Conservation (phyloP, 2,329 filamentous ascomycete species). For the Clonostachys solani region DNA sequence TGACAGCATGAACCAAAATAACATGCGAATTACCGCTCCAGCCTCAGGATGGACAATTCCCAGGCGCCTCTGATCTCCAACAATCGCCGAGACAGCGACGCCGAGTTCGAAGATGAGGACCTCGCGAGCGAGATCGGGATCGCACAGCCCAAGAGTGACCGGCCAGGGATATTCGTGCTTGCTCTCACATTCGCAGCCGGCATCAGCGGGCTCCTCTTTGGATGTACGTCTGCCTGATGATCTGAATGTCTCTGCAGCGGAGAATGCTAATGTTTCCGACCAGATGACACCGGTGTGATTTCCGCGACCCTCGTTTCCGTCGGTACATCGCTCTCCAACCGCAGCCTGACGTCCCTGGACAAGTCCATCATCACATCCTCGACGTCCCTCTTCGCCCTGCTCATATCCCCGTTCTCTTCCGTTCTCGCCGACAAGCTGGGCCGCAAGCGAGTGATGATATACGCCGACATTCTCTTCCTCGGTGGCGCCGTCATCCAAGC, state of each 20-base stretch:
- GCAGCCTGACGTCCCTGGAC: constrained; percentile 55
- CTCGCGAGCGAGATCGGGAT: constrained; percentile 11
- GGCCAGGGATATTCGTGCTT: constrained; percentile 52
- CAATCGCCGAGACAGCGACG: constrained; percentile 18
- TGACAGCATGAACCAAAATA: background rate
- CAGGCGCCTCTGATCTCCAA: constrained; percentile 31
- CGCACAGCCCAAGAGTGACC: constrained; percentile 18
- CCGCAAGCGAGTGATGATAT: constrained; percentile 57
- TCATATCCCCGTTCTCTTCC: constrained; percentile 60
- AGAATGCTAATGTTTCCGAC: background rate
- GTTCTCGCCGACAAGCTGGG: constrained; percentile 59
- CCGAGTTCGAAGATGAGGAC: constrained; percentile 17
- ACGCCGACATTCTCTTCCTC: constrained; percentile 64
- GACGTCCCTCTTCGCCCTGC: constrained; percentile 62
- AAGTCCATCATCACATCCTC: constrained; percentile 69
- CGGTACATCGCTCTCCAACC: constrained; percentile 51
- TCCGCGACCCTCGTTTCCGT: constrained; percentile 65
- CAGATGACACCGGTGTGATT: constrained; percentile 66
- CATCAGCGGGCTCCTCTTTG: constrained; percentile 64
- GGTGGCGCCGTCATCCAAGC: constrained; percentile 65
- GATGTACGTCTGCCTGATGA: constrained; percentile 42
- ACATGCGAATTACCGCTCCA: background rate
- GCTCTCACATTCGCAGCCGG: constrained; percentile 60
- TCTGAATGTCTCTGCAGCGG: too few relatives aligned
- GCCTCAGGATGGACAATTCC: constrained; percentile 23